Base-by-base conservation (phyloP, 345 rosid genomes). In the Noccaea caerulescens region DNA sequence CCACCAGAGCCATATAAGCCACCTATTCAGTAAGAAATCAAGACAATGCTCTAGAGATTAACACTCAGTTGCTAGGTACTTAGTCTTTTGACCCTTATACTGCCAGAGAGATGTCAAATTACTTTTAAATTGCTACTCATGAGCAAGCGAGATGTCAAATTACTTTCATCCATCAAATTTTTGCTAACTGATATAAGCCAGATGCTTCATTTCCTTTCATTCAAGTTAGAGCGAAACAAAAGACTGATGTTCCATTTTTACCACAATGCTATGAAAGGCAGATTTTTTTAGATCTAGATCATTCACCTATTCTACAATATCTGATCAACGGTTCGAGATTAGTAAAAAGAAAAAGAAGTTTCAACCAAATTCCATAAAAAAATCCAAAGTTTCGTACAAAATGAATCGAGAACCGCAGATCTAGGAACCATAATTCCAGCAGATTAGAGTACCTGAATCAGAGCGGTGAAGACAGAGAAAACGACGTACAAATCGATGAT, bases 1-100 rank as follows among this genome's bases (percentile, higher is more conserved):
- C 98, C 62, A 92, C 99, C 67, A 86, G 7, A 69, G 97, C 97
- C 98, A 92, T 87, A 86, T 95, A 95, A 63, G 68, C 97, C 23
- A 92, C 92, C 98, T 95, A 77, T 12, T 72, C 62, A 77, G 57
- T 55, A 75, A 52, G 53, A 2, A 65, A 25, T 0, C 30, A 65
- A 13, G 7, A 42, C 8, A 41, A 12, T 16, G 0, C 58, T 59
- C 13, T 58, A 51, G 2, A 6, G 61, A 37, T 34, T n/a, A 45
- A 44, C 11, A 58, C 3, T 46, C 75, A 71, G 9, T 7, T 13
- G n/a, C 30, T 33, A 53, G 7, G 51, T 66, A 7, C 46, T 12
- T 47, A 10, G 8, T 7, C n/a, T 20, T 69, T 25, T 11, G 0
- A 23, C 2, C 68, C 30, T 5, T 39, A 0, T 7, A 39, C 51